Evolutionary conservation across 1,284 basidiomycete species (phyloP), one percentile per base, ranked within the genome.

Genomic region (Apiotrichum montevideense): DNA sequence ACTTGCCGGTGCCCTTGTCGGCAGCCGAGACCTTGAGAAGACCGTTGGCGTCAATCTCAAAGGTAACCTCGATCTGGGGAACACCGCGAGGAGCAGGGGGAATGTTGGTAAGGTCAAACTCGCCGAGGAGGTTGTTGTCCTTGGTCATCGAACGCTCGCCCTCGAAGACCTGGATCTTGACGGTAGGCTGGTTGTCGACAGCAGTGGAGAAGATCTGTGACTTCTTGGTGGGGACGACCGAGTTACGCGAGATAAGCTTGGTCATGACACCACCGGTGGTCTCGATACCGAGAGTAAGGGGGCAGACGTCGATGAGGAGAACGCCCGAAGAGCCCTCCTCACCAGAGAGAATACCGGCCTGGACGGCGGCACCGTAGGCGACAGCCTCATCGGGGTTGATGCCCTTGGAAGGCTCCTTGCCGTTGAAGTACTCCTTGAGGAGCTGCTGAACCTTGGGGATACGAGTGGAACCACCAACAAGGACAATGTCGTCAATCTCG

Each of bases 381-480:
- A 98, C 95, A 61, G 96, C 96, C 82, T 99, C 96, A 72, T 98
- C 95, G 63, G 96, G 96, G 87, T 98, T 98, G 84, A 98, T 98
- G 78, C 63, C 86, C 82, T 90, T 89, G 82, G 88, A 88, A 69
- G 87, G 88, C 81, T 90, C 89, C 82, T 90, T 90, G 78, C 93
- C 92, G 78, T 92, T 91, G 85, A 96, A 96, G 58, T 52, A 58
- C 43, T 63, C 62, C 58, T 96, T 96, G 75, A 98, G 91, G 75
- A 97, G 88, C 82, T 96, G 94, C 79, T 95, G 87, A 74, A 98
- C 89, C 80, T 91, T 89, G 68, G 95, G 94, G 71, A 98, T 98
- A 87, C 95, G 93, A 61, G 94, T 98, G 48, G 93, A 98, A 64
- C 95, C 95, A 80, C 95, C 93, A 71, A 98, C 95, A 63, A 98